Percentiles rank a stretch among this genome's conserved stretches.
Conservation (phyloP, 768 basidiomycete genomes). For the Kwoniella dejecticola region DNA sequence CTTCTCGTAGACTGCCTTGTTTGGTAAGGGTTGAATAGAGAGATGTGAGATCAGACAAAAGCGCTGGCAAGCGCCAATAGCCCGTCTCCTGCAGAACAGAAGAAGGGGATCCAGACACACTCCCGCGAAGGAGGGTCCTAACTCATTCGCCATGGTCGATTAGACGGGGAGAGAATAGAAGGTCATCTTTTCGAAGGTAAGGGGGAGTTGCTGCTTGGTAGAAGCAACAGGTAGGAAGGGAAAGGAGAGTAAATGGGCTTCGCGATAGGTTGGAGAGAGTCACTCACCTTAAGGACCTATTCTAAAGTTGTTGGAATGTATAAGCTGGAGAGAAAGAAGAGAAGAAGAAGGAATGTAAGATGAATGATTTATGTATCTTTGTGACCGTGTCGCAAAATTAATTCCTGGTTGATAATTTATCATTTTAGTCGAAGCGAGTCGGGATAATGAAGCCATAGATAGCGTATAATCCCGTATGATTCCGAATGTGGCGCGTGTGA, state of each 20-base stretch:
- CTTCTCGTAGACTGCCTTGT: neutral
- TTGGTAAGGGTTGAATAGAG: neutral
- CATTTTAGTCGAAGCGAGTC: no score
- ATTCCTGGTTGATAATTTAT: no score
- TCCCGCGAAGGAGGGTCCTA: conserved; percentile 54
- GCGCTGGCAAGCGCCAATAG: conserved; percentile 57
- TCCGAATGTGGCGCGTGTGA: conserved; percentile 14
- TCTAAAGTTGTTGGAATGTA: neutral
- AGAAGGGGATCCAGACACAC: conserved; percentile 47
- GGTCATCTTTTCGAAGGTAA: conserved; percentile 51
- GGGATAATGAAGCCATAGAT: neutral
- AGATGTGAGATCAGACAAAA: conserved; percentile 53
- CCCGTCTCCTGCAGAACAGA: conserved; percentile 31
- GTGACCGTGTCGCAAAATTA: no score
- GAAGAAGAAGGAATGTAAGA: conserved; percentile 10
- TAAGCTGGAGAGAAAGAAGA: conserved; percentile 9
- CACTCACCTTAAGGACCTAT: conserved; percentile 9
- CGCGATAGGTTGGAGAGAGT: no score
- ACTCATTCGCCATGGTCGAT: conserved; percentile 57
- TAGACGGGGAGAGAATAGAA: conserved; percentile 57
- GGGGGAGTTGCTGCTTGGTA: neutral
- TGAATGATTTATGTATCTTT: neutral
- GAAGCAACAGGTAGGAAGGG: conserved; percentile 6
- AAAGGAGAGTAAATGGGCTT: neutral
- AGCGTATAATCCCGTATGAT: neutral